Percentiles rank a stretch among this genome's conserved stretches.
Evolutionary conservation across 139 green algal genomes (phyloP).

Genomic region (Tetradesmus lagerheimii): DNA sequence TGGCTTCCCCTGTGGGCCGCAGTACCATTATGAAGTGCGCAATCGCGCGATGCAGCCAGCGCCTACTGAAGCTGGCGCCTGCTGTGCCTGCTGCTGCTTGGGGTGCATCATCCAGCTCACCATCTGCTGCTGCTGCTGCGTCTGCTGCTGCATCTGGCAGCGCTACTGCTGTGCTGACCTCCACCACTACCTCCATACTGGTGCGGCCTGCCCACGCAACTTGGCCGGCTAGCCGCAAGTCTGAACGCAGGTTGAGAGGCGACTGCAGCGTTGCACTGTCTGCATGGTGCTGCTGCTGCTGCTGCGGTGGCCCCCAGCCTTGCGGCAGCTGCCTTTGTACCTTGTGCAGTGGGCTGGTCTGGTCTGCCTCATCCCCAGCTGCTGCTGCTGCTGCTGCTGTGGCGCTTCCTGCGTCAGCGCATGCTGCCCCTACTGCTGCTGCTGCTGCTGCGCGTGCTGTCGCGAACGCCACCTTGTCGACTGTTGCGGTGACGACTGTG

Average conservation of each 20-base stretch:
- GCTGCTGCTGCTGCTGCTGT: background rate
- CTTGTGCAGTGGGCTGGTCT: background rate
- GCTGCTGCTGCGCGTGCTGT: conserved; percentile 4
- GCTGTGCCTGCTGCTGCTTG: background rate
- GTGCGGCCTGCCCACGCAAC: conserved; percentile 52
- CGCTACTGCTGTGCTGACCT: conserved; percentile 28
- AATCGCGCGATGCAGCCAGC: conserved; percentile 40
- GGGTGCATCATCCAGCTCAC: background rate
- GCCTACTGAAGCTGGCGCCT: background rate
- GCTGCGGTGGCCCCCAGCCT: background rate
- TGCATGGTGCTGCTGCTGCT: background rate
- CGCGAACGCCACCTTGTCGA: conserved; percentile 50
- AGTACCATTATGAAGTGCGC: conserved; percentile 57
- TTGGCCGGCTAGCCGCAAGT: conserved; percentile 46
- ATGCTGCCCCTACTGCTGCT: conserved; percentile 2
- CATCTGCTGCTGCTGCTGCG: conserved; percentile 1
- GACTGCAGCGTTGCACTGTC: background rate
- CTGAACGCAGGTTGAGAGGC: background rate
- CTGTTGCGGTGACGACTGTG: conserved; percentile 51
- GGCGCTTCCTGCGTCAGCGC: background rate
- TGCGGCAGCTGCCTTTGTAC: background rate
- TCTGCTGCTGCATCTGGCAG: background rate
- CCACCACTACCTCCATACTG: conserved; percentile 59
- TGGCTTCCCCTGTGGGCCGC: background rate
- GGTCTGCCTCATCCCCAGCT: background rate